Evolutionary conservation across 345 rosid species (phyloP).

Genomic region (Citrus cavaleriei): DNA sequence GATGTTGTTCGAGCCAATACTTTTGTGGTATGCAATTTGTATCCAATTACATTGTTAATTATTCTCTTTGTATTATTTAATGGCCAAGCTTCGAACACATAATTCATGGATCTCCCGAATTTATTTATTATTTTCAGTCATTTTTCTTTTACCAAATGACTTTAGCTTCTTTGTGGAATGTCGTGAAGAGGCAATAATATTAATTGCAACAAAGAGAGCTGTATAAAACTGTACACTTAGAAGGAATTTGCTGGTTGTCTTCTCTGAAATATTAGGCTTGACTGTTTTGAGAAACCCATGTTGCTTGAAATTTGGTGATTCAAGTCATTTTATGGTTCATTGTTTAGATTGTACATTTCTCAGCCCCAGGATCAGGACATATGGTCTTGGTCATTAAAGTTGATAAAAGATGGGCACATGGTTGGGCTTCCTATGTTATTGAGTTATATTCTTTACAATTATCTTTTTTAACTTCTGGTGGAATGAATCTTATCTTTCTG

Average conservation of each 20-base stretch:
- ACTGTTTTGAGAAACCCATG: not conserved
- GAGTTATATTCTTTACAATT: not conserved
- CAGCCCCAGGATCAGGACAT: not conserved
- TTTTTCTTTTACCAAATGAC: not conserved
- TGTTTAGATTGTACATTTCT: not conserved
- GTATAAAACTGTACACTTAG: not conserved
- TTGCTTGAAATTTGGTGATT: not conserved
- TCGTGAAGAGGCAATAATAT: not conserved
- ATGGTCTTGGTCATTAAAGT: not conserved
- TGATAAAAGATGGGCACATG: not conserved
- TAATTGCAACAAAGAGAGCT: not conserved
- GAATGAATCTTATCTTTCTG: not conserved
- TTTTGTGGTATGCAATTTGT: constrained; percentile 70
- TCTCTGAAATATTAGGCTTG: not conserved
- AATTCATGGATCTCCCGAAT: not conserved
- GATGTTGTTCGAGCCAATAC: constrained; percentile 98
- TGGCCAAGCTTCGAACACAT: not conserved
- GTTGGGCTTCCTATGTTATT: not conserved
- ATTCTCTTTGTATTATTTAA: not conserved
- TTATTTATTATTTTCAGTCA: not conserved
- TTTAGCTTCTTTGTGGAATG: not conserved
- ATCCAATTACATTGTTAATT: not conserved
- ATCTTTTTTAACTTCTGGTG: not conserved
- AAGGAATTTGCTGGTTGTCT: not conserved
- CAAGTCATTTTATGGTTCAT: not conserved